Evolutionary conservation across 257 asterid species (phyloP).

Genomic region (Solanum gandarillasii): DNA sequence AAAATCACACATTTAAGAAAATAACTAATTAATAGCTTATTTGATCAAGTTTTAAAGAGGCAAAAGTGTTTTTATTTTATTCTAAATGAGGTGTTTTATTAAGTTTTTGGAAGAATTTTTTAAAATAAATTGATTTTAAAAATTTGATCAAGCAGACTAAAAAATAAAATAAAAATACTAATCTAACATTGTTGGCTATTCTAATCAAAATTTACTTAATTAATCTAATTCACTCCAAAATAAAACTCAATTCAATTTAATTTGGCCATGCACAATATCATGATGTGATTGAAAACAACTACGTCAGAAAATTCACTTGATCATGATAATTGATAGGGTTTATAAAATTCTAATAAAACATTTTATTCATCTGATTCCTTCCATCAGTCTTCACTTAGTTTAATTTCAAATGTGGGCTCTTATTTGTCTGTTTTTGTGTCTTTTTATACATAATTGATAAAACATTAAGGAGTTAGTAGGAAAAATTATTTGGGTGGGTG

Average conservation of each 20-base stretch:
- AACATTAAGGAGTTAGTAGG: background rate
- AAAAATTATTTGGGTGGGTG: background rate
- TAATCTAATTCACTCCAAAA: background rate
- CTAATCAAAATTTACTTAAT: background rate
- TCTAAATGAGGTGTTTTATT: background rate
- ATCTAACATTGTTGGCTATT: background rate
- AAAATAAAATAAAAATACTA: background rate
- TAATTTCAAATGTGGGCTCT: background rate
- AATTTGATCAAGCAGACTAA: background rate
- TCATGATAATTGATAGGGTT: background rate
- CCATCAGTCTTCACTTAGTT: background rate
- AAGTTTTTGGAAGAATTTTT: background rate
- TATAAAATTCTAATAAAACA: background rate
- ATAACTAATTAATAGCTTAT: background rate
- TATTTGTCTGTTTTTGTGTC: background rate
- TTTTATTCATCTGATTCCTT: background rate
- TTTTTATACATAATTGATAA: too few relatives aligned
- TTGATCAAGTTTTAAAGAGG: background rate
- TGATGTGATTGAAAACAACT: background rate
- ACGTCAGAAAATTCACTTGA: background rate
- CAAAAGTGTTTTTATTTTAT: background rate
- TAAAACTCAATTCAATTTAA: too few relatives aligned
- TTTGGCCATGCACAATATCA: background rate
- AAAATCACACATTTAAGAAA: background rate
- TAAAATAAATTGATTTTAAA: background rate